Evolutionary conservation across 148 eudicot species (phyloP).

Genomic region (Chenopodium berlandieri): DNA sequence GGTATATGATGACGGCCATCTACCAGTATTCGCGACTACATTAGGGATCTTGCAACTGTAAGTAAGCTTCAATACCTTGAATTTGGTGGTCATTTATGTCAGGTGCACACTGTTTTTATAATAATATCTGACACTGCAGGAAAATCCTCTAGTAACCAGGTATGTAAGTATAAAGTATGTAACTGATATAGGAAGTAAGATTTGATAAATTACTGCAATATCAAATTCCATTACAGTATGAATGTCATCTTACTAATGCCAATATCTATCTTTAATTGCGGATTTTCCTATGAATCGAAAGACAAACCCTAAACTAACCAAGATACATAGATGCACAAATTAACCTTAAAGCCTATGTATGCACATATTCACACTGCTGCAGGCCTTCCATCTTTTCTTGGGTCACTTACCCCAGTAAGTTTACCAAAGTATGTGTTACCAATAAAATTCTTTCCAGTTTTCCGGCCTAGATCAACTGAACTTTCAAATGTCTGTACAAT

Average conservation of each 20-base stretch:
- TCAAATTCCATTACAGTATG: background rate
- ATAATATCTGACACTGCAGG: no score
- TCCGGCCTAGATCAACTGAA: slow-evolving; percentile 32
- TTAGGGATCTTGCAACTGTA: no score
- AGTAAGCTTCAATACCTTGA: no score
- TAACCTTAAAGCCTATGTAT: no score
- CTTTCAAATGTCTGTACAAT: slow-evolving; percentile 57
- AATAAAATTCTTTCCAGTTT: slow-evolving; percentile 22
- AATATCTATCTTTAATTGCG: background rate
- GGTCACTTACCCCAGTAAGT: slow-evolving; percentile 81
- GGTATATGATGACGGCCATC: no score
- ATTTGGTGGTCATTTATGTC: no score
- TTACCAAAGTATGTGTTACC: slow-evolving; percentile 41
- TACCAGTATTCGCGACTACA: no score
- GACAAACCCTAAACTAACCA: background rate
- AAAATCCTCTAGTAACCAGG: background rate
- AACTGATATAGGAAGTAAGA: no score
- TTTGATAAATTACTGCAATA: background rate
- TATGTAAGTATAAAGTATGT: background rate
- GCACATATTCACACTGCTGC: slow-evolving; percentile 53
- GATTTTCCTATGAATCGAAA: background rate
- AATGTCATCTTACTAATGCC: background rate
- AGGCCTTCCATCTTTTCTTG: slow-evolving; percentile 75
- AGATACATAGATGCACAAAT: background rate
- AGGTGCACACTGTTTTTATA: no score